Evolutionary conservation across 2,329 filamentous ascomycete genomes (phyloP), one percentile per base, ranked within the genome.

Genomic region (Hypoxylon sp.): DNA sequence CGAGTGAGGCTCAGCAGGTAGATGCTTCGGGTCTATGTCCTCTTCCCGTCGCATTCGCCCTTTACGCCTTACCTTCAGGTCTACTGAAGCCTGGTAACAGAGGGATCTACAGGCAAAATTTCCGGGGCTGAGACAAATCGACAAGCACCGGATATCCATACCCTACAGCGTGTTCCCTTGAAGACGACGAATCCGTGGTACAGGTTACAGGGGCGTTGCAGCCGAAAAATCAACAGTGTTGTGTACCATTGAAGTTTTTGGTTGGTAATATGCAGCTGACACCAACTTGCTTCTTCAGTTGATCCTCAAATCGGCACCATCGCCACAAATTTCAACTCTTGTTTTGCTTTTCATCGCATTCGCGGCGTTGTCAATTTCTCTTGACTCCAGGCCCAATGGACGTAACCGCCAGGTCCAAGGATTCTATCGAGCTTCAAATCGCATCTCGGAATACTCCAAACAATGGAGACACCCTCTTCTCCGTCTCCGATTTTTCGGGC

Each of bases 391-490:
- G 2, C 21, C 25, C 14, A 48, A 63, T 63, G 60, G 60, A 56
- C 30, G 23, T 62, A 37, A 19, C 41, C 29, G 30, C 16, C 12
- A 58, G 27, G 14, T 53, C 57, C 0, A 65, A 62, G 21, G 58
- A 46, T 29, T 56, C 59, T n/a, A 54, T 65, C 34, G 63, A 65
- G 59, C 63, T 65, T 27, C 60, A 61, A 23, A 41, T 45, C 21
- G 47, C 56, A 12, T 34, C 43, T 32, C 34, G 21, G 9, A 16
- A 47, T 2, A 52, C 43, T 25, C 34, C 23, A 11, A 16, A 43
- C 9, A 52, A 52, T 48, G 37, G n/a, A 34, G 54, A 48, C 41
- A 23, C 37, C 1, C 39, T 51, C 19, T 25, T 64, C 16, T 39
- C 45, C 34, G 14, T 64, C 25, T 45, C 45, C 41, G 51, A 64